Evolutionary conservation across 2,329 filamentous ascomycete genomes (phyloP).

Genomic region (Pyrenochaeta sp.): DNA sequence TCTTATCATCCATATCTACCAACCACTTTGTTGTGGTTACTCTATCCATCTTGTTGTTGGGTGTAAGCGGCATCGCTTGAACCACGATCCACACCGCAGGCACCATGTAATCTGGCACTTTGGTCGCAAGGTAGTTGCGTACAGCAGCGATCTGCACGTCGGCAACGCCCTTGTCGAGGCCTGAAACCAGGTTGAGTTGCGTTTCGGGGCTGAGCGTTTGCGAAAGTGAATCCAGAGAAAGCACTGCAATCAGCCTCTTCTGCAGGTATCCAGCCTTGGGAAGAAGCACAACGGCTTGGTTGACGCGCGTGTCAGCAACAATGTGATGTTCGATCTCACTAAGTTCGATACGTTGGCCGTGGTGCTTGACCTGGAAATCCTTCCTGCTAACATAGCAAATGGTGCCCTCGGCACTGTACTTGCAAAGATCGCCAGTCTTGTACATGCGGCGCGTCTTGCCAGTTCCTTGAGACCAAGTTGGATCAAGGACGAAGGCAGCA

Average conservation of each 20-base stretch:
- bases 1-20: no score
- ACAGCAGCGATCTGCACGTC: constrained; percentile 3
- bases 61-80: constrained; percentile 20
- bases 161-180: background rate
- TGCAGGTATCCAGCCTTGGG: constrained; percentile 48
- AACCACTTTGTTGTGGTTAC: no score
- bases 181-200: background rate
- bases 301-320: constrained; percentile 1
- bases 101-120: constrained; percentile 9
- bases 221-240: constrained; percentile 34
- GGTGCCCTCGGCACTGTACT: constrained; percentile 19
- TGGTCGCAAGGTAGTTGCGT: background rate
- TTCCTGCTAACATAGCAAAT: constrained; percentile 20
- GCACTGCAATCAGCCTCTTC: constrained; percentile 51
- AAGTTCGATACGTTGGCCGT: constrained; percentile 27
- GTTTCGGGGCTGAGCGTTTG: background rate
- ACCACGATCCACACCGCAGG: constrained; percentile 35
- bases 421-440: constrained; percentile 28
- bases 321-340: constrained; percentile 27
- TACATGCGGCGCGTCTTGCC: constrained; percentile 10
- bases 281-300: constrained; percentile 43
- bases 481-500: constrained; percentile 8
- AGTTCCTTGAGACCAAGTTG: background rate
- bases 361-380: constrained; percentile 30
- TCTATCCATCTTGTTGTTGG: constrained; percentile 1